Evolutionary conservation across 1,139 yeast genomes (phyloP), one percentile per base, ranked within the genome.

Genomic region (Meyerozyma sp.): DNA sequence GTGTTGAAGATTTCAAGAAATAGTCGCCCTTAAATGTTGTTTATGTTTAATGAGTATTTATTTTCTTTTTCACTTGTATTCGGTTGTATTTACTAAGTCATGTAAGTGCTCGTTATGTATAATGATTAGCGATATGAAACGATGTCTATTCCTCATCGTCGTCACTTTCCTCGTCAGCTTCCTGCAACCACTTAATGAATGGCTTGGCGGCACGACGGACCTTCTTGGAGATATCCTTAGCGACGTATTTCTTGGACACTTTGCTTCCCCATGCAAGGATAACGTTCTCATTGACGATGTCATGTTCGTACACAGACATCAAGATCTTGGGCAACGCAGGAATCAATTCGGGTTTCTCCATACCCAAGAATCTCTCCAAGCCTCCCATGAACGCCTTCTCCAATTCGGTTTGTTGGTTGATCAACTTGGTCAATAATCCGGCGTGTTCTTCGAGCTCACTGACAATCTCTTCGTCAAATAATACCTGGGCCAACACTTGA

Each of bases 171-270:
- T 71, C 77, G 53, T 90, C 98, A 47, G 98, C 98, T 65, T 86
- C 93, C 61, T 89, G 84, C 54, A 93, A 79, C 98, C 98, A 93
- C 56, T 85, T 82, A 52, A 93, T 72, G 69, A 93, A 93, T 36
- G 98, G 96, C 70, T 89, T 90, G 49, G 97, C 97, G 40, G 96
- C 95, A 68, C 84, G 88, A 68, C 97, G 87, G 44, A 93, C 96
- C 77, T 89, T 91, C 72, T 91, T 91, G 43, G 95, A 85, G 39
- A 82, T 77, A 42, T 90, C 96, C 72, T 91, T 93, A 50, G 95
- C 88, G 48, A 91, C 97, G 58, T 85, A 93, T 68, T 90, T 91
- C 73, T 90, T 90, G 42, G 96, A 86, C 40, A 89, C 90, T 66
- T 89, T 90, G 45, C 93, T 78, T 54, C 97, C 98, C 91, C 96